Base-by-base conservation (phyloP, 2,329 filamentous ascomycete species). In the Epicoccum sorghinum region DNA sequence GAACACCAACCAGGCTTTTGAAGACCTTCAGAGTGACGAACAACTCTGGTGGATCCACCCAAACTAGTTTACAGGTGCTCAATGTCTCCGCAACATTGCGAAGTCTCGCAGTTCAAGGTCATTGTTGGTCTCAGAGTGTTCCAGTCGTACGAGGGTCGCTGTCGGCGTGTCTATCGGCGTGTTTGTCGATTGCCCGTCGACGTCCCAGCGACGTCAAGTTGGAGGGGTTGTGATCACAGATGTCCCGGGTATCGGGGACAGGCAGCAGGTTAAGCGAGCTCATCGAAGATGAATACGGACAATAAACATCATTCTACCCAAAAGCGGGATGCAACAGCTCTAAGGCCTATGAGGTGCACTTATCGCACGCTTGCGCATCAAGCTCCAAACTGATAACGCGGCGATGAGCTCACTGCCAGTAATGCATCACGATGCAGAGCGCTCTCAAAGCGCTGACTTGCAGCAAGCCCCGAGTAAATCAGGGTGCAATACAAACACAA, bases 381-480 rank as follows among this genome's bases (percentile, higher is more conserved):
- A 51, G 47, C 50, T 49, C 30, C 41, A 37, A 49, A 42, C 41
- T 58, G 52, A 57, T 52, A 43, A 55, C 52, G 44, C 52, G 55
- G 41, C 44, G 32, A 56, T 57, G 57, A 59, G 63, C 58, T 58
- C 42, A 62, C 56, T 52, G 52, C 52, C 50, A 46, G 60, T 53
- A 58, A 45, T 33, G 29, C 40, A 59, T 55, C 42, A 57, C 44
- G 22, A 45, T 52, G 55, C 45, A 41, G 42, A 47, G 51, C 35
- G 24, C 29, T 9, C 8, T 53, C 24, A 38, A 32, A 4, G 38
- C 36, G 53, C 54, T 52, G 53, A 54, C 49, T 47, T 53, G 59
- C 61, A 58, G 55, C 42, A 27, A 38, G 27, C 38, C 56, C 36
- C 44, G 40, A 44, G 32, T 45, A n/a, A 39, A 52, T 49, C 50